Evolutionary conservation across 2,329 filamentous ascomycete genomes (phyloP).

Genomic region (Myriosclerotinia duriaeana): DNA sequence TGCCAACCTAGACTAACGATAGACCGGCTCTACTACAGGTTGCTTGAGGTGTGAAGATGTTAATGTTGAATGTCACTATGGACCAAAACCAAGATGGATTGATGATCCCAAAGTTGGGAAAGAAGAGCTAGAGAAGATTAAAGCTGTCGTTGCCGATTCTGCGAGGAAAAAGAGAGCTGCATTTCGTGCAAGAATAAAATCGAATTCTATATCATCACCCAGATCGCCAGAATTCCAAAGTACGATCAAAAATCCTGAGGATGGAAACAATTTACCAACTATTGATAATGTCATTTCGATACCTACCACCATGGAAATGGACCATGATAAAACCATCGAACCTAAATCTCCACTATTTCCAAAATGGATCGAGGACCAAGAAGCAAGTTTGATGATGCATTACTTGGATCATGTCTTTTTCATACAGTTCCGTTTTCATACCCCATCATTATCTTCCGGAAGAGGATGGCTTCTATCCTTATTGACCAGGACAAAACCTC

Average conservation of each 20-base stretch:
- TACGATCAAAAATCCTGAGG: neutral
- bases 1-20: neutral
- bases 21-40: neutral
- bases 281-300: neutral
- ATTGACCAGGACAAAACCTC: constrained; percentile 54
- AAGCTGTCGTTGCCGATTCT: constrained; percentile 18
- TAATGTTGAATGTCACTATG: constrained; percentile 55
- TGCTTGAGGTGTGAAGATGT: constrained; percentile 55
- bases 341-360: constrained; percentile 5
- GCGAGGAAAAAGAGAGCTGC: constrained; percentile 20
- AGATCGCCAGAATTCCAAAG: neutral
- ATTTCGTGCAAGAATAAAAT: constrained; percentile 14
- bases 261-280: neutral
- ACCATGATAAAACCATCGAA: neutral
- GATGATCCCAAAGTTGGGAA: constrained; percentile 23
- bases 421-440: constrained; percentile 62
- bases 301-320: neutral
- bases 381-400: constrained; percentile 49
- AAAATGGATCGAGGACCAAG: constrained; percentile 26
- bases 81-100: constrained; percentile 40
- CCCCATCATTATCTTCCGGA: constrained; percentile 54
- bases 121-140: constrained; percentile 10
- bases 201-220: neutral
- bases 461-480: constrained; percentile 61
- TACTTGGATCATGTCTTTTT: constrained; percentile 63